These are phyloP conservation scores for Dendrobium chrysotoxum DNA, from an alignment of 106 monocot genomes.

Conservation along the genomic window DNA sequence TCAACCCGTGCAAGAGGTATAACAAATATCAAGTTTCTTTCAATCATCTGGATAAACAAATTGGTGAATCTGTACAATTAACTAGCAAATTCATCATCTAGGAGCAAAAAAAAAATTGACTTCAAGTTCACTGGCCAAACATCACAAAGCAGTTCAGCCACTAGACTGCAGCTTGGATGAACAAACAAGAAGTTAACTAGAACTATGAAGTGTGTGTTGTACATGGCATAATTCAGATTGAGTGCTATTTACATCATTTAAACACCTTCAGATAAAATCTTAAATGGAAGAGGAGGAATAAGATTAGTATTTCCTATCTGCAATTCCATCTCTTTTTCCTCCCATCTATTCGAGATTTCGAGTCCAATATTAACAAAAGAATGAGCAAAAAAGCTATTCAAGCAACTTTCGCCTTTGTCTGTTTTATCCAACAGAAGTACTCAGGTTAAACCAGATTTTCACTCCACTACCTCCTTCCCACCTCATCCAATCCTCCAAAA, in stretches of 20 bases:
- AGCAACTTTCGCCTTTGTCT: background rate
- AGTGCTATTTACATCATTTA: background rate
- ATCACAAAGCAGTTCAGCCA: background rate
- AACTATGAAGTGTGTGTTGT: background rate
- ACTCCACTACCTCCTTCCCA: slow-evolving; percentile 1
- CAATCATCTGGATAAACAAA: background rate
- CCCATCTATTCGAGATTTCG: background rate
- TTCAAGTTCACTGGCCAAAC: background rate
- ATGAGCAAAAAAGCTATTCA: background rate
- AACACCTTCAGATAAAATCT: background rate
- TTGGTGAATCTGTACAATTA: background rate
- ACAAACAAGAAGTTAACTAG: background rate
- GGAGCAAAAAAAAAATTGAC: background rate
- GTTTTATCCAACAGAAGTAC: background rate
- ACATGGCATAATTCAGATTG: background rate
- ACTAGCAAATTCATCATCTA: background rate
- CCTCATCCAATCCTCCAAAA: background rate
- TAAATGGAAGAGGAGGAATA: background rate
- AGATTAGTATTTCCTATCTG: background rate
- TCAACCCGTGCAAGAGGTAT: background rate
- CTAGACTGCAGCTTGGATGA: background rate
- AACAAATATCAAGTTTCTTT: background rate
- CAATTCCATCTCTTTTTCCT: background rate
- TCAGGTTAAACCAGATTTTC: background rate
- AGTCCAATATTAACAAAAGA: background rate